Conservation (phyloP, 202 grass and related monocot species). For the Zizania palustris region DNA sequence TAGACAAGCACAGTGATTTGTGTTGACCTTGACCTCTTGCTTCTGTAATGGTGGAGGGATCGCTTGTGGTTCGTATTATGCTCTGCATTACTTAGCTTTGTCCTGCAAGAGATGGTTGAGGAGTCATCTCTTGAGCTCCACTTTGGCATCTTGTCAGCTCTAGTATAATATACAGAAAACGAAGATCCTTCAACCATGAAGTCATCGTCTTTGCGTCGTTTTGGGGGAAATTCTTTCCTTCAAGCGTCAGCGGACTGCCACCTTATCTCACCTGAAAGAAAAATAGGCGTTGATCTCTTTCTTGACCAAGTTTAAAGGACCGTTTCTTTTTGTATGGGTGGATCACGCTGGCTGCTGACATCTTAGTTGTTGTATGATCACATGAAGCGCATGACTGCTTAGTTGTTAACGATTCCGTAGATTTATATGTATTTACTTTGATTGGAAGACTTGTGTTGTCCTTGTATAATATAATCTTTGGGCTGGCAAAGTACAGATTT, state of each 20-base stretch:
- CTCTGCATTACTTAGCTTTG: constrained; percentile 27
- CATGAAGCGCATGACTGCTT: constrained; percentile 37
- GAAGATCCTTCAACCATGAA: constrained; percentile 59
- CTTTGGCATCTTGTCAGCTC: constrained; percentile 48
- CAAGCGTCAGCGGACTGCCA: constrained; percentile 47
- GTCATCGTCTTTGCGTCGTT: constrained; percentile 67
- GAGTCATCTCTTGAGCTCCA: constrained; percentile 47
- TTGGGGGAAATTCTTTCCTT: constrained; percentile 61
- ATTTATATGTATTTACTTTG: constrained; percentile 29
- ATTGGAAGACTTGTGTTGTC: not conserved
- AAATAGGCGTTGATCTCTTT: constrained; percentile 27
- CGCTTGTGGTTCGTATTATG: constrained; percentile 26
- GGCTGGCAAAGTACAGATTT: not conserved
- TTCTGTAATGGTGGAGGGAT: constrained; percentile 39
- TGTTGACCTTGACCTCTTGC: constrained; percentile 37
- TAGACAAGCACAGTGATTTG: constrained; percentile 32
- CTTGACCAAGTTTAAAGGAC: constrained; percentile 51
- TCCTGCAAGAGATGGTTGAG: constrained; percentile 42
- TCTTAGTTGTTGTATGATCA: constrained; percentile 33
- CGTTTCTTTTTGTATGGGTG: constrained; percentile 47
- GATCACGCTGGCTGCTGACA: constrained; percentile 10
- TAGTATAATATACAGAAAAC: constrained; percentile 45
- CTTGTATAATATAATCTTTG: constrained; percentile 13
- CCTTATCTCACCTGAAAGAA: constrained; percentile 38
- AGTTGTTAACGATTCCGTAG: constrained; percentile 35